Percentiles rank a stretch among this genome's conserved stretches.
phyloP scores from a whole-genome alignment of 108 stramenopile species.

The Cyclotella choctawhatcheeana region DNA sequence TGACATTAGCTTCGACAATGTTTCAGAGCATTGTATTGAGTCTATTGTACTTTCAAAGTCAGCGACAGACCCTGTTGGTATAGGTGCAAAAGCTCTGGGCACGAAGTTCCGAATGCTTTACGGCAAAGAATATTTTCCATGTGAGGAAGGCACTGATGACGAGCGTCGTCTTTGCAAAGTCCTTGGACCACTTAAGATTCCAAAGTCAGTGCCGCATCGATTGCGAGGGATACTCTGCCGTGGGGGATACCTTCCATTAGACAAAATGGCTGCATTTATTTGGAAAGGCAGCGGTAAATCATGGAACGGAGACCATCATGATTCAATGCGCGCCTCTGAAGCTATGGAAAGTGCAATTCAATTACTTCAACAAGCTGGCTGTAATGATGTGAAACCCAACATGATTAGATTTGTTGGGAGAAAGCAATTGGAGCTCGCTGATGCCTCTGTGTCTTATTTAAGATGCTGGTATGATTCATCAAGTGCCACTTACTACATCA shows the following conservation, averaged over 20 bases:
- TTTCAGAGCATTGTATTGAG: slow-evolving; percentile 61
- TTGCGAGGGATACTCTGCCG: slow-evolving; percentile 61
- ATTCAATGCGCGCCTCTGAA: slow-evolving; percentile 24
- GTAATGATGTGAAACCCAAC: slow-evolving; percentile 56
- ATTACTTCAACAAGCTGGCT: slow-evolving; percentile 58
- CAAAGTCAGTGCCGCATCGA: slow-evolving; percentile 66
- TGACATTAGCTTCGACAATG: slow-evolving; percentile 43
- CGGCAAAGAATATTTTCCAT: slow-evolving; percentile 72
- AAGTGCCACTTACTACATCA: slow-evolving; percentile 32
- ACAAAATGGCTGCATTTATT: slow-evolving; percentile 32
- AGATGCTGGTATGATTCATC: slow-evolving; percentile 43
- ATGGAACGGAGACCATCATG: slow-evolving; percentile 31
- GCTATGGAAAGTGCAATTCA: slow-evolving; percentile 52
- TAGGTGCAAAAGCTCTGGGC: slow-evolving; percentile 79
- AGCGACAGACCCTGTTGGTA: slow-evolving; percentile 72
- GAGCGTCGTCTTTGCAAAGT: slow-evolving; percentile 57
- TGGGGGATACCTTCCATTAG: slow-evolving; percentile 66
- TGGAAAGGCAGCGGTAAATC: slow-evolving; percentile 12
- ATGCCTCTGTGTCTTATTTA: slow-evolving; percentile 21
- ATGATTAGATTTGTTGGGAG: slow-evolving; percentile 58
- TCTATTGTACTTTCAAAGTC: slow-evolving; percentile 67
- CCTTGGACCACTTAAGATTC: slow-evolving; percentile 57
- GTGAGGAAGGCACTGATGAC: slow-evolving; percentile 62
- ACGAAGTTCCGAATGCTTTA: slow-evolving; percentile 69
- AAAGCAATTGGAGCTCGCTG: slow-evolving; percentile 34